Conservation (phyloP, 768 basidiomycete species). For the Hericium coralloides region DNA sequence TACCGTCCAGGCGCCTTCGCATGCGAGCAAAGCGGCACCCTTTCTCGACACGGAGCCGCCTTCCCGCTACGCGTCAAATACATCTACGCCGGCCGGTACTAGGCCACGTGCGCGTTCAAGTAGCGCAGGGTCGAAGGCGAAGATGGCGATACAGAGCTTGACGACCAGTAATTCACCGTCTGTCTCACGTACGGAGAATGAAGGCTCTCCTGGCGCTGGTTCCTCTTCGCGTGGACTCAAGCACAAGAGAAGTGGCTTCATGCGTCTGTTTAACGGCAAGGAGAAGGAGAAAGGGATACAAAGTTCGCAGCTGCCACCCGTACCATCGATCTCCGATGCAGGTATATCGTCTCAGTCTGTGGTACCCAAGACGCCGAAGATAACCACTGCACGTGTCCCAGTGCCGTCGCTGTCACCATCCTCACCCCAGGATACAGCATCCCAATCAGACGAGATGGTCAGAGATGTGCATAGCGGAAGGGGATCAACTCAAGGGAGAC, state of each 20-base stretch:
- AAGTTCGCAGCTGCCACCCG: constrained; percentile 43
- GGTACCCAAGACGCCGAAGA: constrained; percentile 13
- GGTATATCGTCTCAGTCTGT: neutral
- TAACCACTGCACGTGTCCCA: constrained; percentile 15
- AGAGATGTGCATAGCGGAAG: neutral
- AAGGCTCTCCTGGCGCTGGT: neutral
- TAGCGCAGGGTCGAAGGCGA: constrained; percentile 45
- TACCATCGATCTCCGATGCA: constrained; percentile 40
- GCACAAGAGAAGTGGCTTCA: constrained; percentile 76
- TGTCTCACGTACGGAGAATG: neutral
- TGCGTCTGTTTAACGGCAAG: constrained; percentile 64
- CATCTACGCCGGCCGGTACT: constrained; percentile 11
- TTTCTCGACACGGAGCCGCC: constrained; percentile 27
- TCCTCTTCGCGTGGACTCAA: constrained; percentile 42
- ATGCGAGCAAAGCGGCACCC: constrained; percentile 9
- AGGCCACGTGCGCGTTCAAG: constrained; percentile 48
- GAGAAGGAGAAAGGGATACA: constrained; percentile 28
- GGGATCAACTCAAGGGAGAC: neutral
- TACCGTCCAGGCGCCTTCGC: constrained; percentile 26
- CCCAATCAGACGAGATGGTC: constrained; percentile 3
- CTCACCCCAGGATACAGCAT: constrained; percentile 1
- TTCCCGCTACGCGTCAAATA: constrained; percentile 5
- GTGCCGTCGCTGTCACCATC: constrained; percentile 10
- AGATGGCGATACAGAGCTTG: constrained; percentile 10
- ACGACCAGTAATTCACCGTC: constrained; percentile 11